Percentiles rank a stretch among this genome's conserved stretches.
phyloP scores from a whole-genome alignment of 176 grass and related monocot species.

The Triticum aestivum region IWGSC_CS_RefSeq_v2.1 NC_057798.1:171196859-171197358 shows the following conservation, averaged over 20 bases:
- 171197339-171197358: no score
- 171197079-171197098: neutral
- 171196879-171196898: neutral
- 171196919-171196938: slow-evolving; percentile 10
- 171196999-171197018: neutral
- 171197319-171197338: no score
- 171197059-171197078: no score
- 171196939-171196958: no score
- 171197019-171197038: neutral
- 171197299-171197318: no score
- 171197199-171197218: neutral
- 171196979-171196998: slow-evolving; percentile 31
- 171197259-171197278: no score
- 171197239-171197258: no score
- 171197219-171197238: no score
- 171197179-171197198: neutral
- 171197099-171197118: neutral
- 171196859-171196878: neutral
- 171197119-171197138: neutral
- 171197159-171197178: slow-evolving; percentile 19
- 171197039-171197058: neutral
- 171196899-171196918: neutral
- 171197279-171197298: no score
- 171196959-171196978: slow-evolving; percentile 23
- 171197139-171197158: neutral